Evolutionary conservation across 495 filamentous ascomycete genomes (phyloP), one percentile per base, ranked within the genome.

Genomic region (Xylaria venustula): DNA sequence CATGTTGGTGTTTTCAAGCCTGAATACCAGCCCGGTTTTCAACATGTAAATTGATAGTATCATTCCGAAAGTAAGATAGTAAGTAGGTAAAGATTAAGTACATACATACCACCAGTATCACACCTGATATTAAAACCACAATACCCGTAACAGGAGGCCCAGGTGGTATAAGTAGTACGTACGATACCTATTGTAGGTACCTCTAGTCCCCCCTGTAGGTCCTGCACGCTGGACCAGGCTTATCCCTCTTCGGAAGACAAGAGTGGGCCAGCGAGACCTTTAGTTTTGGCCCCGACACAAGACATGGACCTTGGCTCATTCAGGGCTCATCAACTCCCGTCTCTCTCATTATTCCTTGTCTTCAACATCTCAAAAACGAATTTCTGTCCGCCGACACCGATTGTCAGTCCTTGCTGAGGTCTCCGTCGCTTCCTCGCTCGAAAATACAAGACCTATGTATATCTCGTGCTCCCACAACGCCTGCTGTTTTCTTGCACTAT

Each of bases 401-500:
- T 57, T 46, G 52, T 45, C 45, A 19, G 36, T 51, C 25, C 14
- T 17, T 7, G 11, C 40, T n/a, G 12, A 50, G 44, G 22, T 15
- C 51, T 47, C 28, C 25, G 26, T 60, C 30, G 34, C 42, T 65
- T 54, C 61, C 58, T 55, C 22, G 41, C 15, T 61, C 37, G 44
- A 53, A 41, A 26, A 7, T 17, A 20, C 42, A 41, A 40, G 26
- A 26, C 26, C 23, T 40, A 48, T 41, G 37, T 54, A 37, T 36
- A 26, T 40, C 14, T n/a, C 32, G 41, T 47, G 45, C 58, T 22
- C 49, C 23, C 20, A 51, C 45, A n/a, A 41, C 46, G 56, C n/a
- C 58, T 52, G 58, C 11, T 32, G 19, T 59, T 40, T 5, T 63
- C 58, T 34, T 59, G 73, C 67, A 77, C 67, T 57, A 82, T 84